Evolutionary conservation across 352 stramenopile genomes (phyloP), one percentile per base, ranked within the genome.

Genomic region (Pythium monospermum): DNA sequence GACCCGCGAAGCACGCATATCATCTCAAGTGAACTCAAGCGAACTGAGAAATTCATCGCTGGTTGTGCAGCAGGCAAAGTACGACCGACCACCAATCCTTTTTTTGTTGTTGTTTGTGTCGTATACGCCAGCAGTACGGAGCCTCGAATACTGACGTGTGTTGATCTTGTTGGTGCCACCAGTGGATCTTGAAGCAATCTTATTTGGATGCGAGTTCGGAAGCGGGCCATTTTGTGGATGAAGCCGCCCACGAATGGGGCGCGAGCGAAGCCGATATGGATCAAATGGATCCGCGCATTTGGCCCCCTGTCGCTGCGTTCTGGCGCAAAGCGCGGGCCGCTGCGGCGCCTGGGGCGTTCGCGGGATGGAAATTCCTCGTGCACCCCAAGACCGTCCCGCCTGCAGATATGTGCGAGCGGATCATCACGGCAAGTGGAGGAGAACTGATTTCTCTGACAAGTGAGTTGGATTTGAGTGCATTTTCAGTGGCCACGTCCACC

Each of bases 101-200:
- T 23, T 4, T 40, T 7, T 18, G 27, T 22, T 38, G 37, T 32
- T 13, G 31, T 56, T n/a, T n/a, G n/a, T n/a, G n/a, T n/a, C n/a
- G n/a, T n/a, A n/a, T n/a, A n/a, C n/a, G n/a, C n/a, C n/a, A n/a
- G n/a, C n/a, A n/a, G n/a, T n/a, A n/a, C n/a, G n/a, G n/a, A n/a
- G n/a, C n/a, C n/a, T n/a, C n/a, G n/a, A n/a, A n/a, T n/a, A n/a
- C n/a, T n/a, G n/a, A n/a, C n/a, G n/a, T n/a, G n/a, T n/a, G n/a
- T n/a, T n/a, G n/a, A n/a, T n/a, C n/a, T n/a, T n/a, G n/a, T n/a
- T n/a, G n/a, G n/a, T n/a, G n/a, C n/a, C n/a, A n/a, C n/a, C 48
- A 94, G 80, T 94, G 84, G 84, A 91, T 94, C 56, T 49, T 94
- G 10, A 88, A 86, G 51, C 82, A 81, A 31, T 88, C 82, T n/a